Evolutionary conservation across 2,329 filamentous ascomycete species (phyloP), one percentile per base, ranked within the genome.

Genomic region (Laburnicola sp.): DNA sequence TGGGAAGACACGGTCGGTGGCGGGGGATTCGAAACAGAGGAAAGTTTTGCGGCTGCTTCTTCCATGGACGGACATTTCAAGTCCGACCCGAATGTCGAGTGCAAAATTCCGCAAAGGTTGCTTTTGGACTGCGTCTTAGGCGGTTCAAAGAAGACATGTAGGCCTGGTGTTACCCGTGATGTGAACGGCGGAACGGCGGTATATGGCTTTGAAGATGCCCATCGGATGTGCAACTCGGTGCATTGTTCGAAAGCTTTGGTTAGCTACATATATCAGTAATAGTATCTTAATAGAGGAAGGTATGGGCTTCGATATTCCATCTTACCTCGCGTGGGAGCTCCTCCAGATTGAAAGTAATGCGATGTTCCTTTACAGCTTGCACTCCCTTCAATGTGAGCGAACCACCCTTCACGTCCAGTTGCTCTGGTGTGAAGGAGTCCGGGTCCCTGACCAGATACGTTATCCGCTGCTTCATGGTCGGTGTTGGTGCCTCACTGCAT

Each of bases 121-220:
- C 53, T 51, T 6, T 70, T 63, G 23, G 62, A 50, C 4, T 58
- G 68, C 25, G 72, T 67, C 28, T 74, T 68, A 4, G 71, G 70
- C 0, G 88, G 87, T 0, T 87, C 88, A 68, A 86, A 91, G 63
- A 88, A 88, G 25, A 91, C 77, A 76, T 97, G 91, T 22, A 97
- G 76, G 2, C 93, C 93, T 0, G 92, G 86, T 2, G 90, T 85
- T 10, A 91, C 73, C 51, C 88, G 83, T 45, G 91, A 91, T 37
- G 83, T 77, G 63, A 94, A 87, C 1, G 92, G 92, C 34, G 86
- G 80, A 38, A 86, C 76, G 1, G 82, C 76, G 34, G 82, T 75
- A 68, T 86, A 86, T 1, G 79, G 64, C 5, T 66, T 63, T 2
- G 83, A 75, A 10, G 85, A 83, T n/a, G 83, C 80, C 89, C 91